A percentile compares a stretch with the other conserved stretches of the same genome.
phyloP scores from a whole-genome alignment of 2,329 filamentous ascomycete species.

The Metarhizium humberi region DNA sequence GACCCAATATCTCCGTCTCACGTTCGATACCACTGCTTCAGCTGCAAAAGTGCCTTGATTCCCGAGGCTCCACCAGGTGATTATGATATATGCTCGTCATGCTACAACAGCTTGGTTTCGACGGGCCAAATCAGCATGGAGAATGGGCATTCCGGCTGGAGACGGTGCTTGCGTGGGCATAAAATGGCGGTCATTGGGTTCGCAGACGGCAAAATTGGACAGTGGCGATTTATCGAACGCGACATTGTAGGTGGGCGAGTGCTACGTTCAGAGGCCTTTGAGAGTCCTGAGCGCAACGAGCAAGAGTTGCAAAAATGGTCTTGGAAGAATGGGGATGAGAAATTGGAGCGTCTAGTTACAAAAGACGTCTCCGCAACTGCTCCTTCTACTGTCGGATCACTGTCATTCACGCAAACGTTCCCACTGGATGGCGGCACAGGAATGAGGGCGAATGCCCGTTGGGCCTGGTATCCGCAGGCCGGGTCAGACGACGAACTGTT shows the following conservation, averaged over 20 bases:
- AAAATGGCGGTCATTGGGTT: constrained; percentile 78
- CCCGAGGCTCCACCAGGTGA: constrained; percentile 52
- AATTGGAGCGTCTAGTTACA: constrained; percentile 38
- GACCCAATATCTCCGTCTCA: constrained; percentile 60
- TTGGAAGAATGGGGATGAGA: constrained; percentile 35
- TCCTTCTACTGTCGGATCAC: constrained; percentile 20
- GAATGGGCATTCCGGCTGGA: constrained; percentile 75
- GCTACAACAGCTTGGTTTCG: constrained; percentile 61
- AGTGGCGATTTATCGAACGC: constrained; percentile 56
- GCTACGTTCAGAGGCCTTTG: constrained; percentile 49
- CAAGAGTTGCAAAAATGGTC: constrained; percentile 38
- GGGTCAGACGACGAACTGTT: constrained; percentile 64
- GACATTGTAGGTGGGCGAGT: constrained; percentile 72
- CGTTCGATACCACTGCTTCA: constrained; percentile 70
- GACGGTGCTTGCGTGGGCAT: constrained; percentile 70
- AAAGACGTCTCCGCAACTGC: constrained; percentile 38
- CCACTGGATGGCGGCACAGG: constrained; percentile 72
- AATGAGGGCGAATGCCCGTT: constrained; percentile 52
- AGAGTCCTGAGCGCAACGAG: constrained; percentile 20
- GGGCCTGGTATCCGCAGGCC: constrained; percentile 67
- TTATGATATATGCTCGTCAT: constrained; percentile 75
- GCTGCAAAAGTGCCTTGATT: constrained; percentile 49
- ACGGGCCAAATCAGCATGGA: constrained; percentile 59
- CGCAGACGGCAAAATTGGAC: constrained; percentile 56
- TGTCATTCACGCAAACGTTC: constrained; percentile 31